Evolutionary conservation across 805 yeast genomes (phyloP), one percentile per base, ranked within the genome.

Genomic region (Wickerhamomyces sydowiorum): DNA sequence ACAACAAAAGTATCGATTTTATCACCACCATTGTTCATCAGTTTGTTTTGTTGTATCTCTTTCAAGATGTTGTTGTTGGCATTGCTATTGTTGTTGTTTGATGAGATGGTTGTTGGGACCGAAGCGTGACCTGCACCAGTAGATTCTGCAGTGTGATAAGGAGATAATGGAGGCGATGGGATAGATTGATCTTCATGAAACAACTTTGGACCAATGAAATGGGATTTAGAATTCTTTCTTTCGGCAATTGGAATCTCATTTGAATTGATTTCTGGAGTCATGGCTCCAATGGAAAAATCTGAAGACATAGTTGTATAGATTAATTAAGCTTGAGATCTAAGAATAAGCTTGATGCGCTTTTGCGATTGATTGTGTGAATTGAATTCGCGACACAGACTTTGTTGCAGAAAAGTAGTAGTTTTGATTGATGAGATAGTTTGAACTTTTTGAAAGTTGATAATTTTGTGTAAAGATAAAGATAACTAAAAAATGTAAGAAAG

Each of bases 161-260:
- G 75, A 3, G 75, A 69, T 43, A 68, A 56, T 36, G 75, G 74
- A 7, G 75, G 75, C 13, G 74, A 69, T 31, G 70, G 68, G 21
- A 70, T 70, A 6, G 61, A 53, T 29, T 48, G 54, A 29, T 60
- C 61, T 33, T 51, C 54, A 50, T 44, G 4, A 57, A 56, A 17
- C 27, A 18, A 20, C 23, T 32, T 32, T 19, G 35, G 35, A 19
- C 35, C 35, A 14, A 32, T 32, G 23, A 32, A 32, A 12, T 32
- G 35, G 13, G 57, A 45, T 38, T 52, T 55, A 28, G 60, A 55
- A 14, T 40, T 45, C 40, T 57, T 57, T 51, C 60, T 54, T 18
- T 51, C 50, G 1, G 38, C 38, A 14, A 34, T 34, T 14, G 36
- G 24, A 14, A 42, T 49, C 15, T 42, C 25, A 29, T 40, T 23